Base-by-base conservation (phyloP, 371 early-diverging fungal species). In the Rhizomucor pusillus region DNA sequence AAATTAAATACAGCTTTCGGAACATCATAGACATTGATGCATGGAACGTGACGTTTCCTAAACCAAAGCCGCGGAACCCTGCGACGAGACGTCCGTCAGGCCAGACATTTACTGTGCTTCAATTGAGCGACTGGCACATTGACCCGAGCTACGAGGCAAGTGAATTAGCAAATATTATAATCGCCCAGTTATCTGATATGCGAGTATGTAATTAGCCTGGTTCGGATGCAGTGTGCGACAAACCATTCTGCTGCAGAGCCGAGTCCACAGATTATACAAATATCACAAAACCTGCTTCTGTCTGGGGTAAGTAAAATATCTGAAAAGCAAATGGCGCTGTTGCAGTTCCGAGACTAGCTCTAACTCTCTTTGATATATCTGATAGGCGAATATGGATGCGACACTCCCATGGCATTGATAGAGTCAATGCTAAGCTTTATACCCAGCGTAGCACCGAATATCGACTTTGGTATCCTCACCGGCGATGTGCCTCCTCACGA, bases 401-500 rank as follows among this genome's bases (percentile, higher is more conserved):
- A 82, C 52, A 59, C 82, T 0, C 75, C 81, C 34, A 37, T 74
- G 24, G 56, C 65, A 24, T 35, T 81, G 50, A 70, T 78, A 1
- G 66, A 75, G 53, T 77, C 79, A 3, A 52, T 82, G 56, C 47
- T 85, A 33, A 62, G 66, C 22, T 70, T 65, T 56, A 68, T 71
- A 25, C 77, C 60, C 19, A 70, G 52, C 18, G 69, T 57, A 7
- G 67, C 64, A 25, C 69, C 79, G 18, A 62, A 73, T 13, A 62
- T 69, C 19, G 56, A 47, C 23, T 82, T 85, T 59, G 67, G 73
- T 41, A 73, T 85, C 14, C 53, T 85, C 45, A 81, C 83, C 2
- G 86, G 86, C 22, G 86, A 85, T 52, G 55, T 85, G 9, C 86
- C 86, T 20, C 82, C 86, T 7, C 86, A 85, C 19, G 81, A 85